Percentiles rank a stretch among this genome's conserved stretches.
phyloP scores from a whole-genome alignment of 2,329 filamentous ascomycete genomes.

The Sarocladium kiliense region DNA sequence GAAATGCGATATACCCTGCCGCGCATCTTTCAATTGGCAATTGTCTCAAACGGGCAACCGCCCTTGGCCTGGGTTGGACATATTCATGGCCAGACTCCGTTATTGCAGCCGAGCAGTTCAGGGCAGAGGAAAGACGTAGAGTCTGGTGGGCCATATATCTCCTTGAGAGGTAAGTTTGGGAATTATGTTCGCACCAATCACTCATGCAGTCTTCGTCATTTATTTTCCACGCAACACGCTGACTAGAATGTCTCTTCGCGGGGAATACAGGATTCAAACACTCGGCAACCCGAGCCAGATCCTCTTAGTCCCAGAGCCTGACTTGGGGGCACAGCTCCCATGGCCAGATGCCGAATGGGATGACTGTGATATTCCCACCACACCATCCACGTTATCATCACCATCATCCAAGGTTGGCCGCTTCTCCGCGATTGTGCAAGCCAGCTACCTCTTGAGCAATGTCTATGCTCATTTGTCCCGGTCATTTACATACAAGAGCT shows the following conservation, averaged over 20 bases:
- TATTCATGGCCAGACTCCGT: background rate
- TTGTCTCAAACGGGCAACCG: conserved; percentile 3
- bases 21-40: conserved; percentile 6
- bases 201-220: no score
- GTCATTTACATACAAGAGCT: background rate
- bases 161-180: conserved; percentile 5
- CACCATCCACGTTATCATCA: conserved; percentile 6
- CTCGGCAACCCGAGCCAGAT: conserved; percentile 2
- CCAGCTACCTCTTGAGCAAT: conserved; percentile 8
- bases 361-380: background rate
- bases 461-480: conserved; percentile 7
- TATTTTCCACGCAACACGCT: background rate
- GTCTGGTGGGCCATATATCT: conserved; percentile 10
- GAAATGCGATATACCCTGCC: conserved; percentile 9
- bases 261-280: background rate
- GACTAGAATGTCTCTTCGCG: background rate
- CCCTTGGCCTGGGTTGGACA: conserved; percentile 7
- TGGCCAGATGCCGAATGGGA: conserved; percentile 5
- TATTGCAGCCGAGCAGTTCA: background rate
- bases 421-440: conserved; percentile 8
- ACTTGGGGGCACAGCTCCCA: conserved; percentile 3
- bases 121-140: conserved; percentile 3
- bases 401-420: conserved; percentile 7
- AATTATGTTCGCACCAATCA: no score
- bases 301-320: conserved; percentile 6